Evolutionary conservation across 352 stramenopile species (phyloP).

Genomic region (Halophytophthora polymorphica): DNA sequence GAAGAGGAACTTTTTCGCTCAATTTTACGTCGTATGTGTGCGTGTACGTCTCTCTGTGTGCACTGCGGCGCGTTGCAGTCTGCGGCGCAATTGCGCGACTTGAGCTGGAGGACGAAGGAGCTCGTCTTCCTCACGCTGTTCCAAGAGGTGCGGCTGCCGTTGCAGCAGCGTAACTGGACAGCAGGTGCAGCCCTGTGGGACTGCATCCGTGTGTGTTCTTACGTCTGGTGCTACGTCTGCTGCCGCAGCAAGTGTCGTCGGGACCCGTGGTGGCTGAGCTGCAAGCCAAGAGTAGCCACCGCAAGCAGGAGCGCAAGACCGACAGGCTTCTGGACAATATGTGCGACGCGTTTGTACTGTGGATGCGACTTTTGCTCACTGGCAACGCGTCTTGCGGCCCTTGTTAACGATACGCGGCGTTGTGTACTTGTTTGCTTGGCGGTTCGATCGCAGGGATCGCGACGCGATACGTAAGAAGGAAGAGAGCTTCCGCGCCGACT

Average conservation of each 20-base stretch:
- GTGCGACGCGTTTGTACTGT: not conserved
- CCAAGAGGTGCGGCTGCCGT: slow-evolving; percentile 27
- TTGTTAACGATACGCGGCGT: too few relatives aligned
- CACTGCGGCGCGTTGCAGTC: slow-evolving; percentile 19
- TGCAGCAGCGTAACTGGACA: not conserved
- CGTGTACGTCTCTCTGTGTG: not conserved
- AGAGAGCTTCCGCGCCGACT: slow-evolving; percentile 51
- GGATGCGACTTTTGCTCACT: not conserved
- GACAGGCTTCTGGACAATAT: slow-evolving; percentile 39
- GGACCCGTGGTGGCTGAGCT: slow-evolving; percentile 30
- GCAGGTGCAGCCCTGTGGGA: not conserved
- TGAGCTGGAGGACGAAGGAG: slow-evolving; percentile 51
- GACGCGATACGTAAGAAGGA: slow-evolving; percentile 44
- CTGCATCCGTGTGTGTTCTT: not conserved
- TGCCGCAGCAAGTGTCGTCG: slow-evolving; percentile 44
- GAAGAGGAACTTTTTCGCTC: too few relatives aligned
- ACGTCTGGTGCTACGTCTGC: not conserved
- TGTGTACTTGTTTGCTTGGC: slow-evolving; percentile 3
- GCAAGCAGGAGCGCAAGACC: slow-evolving; percentile 44
- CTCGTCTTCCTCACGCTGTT: slow-evolving; percentile 44
- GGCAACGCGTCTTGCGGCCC: not conserved
- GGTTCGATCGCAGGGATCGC: slow-evolving; percentile 29
- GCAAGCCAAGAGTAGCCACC: slow-evolving; percentile 23
- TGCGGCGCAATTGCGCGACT: slow-evolving; percentile 36
- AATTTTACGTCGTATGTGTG: not conserved